phyloP scores from a whole-genome alignment of 164 flowering plant genomes.

The Amborella trichopoda region DNA sequence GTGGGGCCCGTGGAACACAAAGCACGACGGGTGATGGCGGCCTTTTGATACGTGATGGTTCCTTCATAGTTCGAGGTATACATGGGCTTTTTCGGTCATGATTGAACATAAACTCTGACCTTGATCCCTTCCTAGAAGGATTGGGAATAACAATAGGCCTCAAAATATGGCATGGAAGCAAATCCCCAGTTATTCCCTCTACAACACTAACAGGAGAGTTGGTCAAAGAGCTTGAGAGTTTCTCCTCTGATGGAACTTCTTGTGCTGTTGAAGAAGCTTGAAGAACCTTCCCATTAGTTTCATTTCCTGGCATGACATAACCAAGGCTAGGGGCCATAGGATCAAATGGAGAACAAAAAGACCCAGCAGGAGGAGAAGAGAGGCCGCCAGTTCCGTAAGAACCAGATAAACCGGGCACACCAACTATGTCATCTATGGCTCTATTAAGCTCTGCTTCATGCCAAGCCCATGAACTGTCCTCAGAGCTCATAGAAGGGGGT shows the following conservation, averaged over 20 bases:
- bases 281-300: slow-evolving; percentile 38
- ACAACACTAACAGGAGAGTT: slow-evolving; percentile 38
- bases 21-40: slow-evolving; percentile 98
- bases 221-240: slow-evolving; percentile 40
- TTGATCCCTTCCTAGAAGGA: slow-evolving; percentile 56
- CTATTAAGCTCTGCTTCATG: slow-evolving; percentile 87
- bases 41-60: slow-evolving; percentile 73
- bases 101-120: slow-evolving; percentile 56
- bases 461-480: slow-evolving; percentile 98
- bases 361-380: slow-evolving; percentile 79
- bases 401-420: slow-evolving; percentile 41
- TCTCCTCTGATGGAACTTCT: slow-evolving; percentile 50
- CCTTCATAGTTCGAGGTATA: slow-evolving; percentile 57
- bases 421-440: slow-evolving; percentile 95
- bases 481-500: slow-evolving; percentile 94
- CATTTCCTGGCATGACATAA: slow-evolving; percentile 71
- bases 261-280: slow-evolving; percentile 40
- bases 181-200: slow-evolving; percentile 58
- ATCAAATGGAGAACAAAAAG: slow-evolving; percentile 91
- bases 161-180: slow-evolving; percentile 63
- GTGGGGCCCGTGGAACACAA: slow-evolving; percentile 86
- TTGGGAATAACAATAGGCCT: slow-evolving; percentile 80
- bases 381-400: slow-evolving; percentile 81
- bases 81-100: slow-evolving; percentile 69
- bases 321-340: slow-evolving; percentile 61